Conservation (phyloP, 768 basidiomycete species). For the Mycena amicta region DNA sequence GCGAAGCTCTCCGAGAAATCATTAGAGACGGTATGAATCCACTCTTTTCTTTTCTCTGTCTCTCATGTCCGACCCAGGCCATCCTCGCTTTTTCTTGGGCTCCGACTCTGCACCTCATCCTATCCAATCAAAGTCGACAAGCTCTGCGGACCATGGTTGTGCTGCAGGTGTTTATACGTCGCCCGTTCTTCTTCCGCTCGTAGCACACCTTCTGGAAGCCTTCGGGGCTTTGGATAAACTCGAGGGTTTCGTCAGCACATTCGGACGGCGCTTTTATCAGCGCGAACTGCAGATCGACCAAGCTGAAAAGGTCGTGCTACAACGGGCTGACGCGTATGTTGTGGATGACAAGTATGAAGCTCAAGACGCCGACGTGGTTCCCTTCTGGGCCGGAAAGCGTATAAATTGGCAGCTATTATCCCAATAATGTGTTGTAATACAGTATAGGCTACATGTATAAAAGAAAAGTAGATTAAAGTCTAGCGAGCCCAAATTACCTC, state of each 20-base stretch:
- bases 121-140: slow-evolving; percentile 63
- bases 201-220: slow-evolving; percentile 85
- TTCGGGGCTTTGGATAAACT: slow-evolving; percentile 85
- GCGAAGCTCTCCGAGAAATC: slow-evolving; percentile 77
- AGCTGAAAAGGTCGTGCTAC: slow-evolving; percentile 45
- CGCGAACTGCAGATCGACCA: slow-evolving; percentile 30
- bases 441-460: neutral
- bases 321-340: slow-evolving; percentile 37
- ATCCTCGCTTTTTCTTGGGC: slow-evolving; percentile 95
- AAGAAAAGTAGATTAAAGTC: no score
- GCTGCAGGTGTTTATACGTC: slow-evolving; percentile 97
- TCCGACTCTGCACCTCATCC: slow-evolving; percentile 97
- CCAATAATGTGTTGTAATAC: neutral
- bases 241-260: slow-evolving; percentile 73
- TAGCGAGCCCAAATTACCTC: no score
- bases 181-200: slow-evolving; percentile 86
- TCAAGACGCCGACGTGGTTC: slow-evolving; percentile 61
- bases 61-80: slow-evolving; percentile 49
- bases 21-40: slow-evolving; percentile 64
- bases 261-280: slow-evolving; percentile 83
- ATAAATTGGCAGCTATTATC: slow-evolving; percentile 68
- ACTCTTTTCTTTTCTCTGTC: neutral
- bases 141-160: slow-evolving; percentile 72
- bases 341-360: slow-evolving; percentile 53
- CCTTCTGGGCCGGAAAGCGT: slow-evolving; percentile 87